These are phyloP conservation scores for Isabelozyma rhagii DNA, from an alignment of 805 yeast species.

Conservation along the genomic window DNA sequence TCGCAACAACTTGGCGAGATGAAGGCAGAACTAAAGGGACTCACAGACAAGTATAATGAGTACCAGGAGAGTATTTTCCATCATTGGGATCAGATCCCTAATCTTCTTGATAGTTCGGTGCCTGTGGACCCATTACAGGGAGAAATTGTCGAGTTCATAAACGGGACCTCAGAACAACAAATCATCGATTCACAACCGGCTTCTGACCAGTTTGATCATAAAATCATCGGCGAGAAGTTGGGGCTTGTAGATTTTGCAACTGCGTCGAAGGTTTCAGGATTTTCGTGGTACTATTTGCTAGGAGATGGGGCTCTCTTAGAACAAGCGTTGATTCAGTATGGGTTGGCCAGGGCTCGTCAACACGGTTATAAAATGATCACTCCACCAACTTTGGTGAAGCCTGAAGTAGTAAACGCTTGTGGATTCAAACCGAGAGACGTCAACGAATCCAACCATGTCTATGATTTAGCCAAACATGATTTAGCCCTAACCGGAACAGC, in stretches of 20 bases:
- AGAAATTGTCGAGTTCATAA: slow-evolving; percentile 49
- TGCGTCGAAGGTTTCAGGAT: slow-evolving; percentile 75
- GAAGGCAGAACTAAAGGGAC: slow-evolving; percentile 21
- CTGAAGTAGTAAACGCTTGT: slow-evolving; percentile 79
- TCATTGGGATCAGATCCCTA: slow-evolving; percentile 58
- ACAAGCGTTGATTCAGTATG: slow-evolving; percentile 83
- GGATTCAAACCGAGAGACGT: slow-evolving; percentile 93
- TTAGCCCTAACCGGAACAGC: slow-evolving; percentile 89
- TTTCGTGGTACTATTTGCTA: slow-evolving; percentile 82
- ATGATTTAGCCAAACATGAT: slow-evolving; percentile 52
- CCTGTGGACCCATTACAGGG: slow-evolving; percentile 37
- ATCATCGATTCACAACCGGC: slow-evolving; percentile 2
- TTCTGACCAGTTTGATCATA: slow-evolving; percentile 51
- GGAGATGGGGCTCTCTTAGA: slow-evolving; percentile 88
- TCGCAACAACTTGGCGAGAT: slow-evolving; percentile 17
- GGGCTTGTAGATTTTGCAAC: slow-evolving; percentile 65
- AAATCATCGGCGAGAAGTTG: slow-evolving; percentile 63
- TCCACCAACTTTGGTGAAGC: slow-evolving; percentile 85
- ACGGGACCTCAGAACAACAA: slow-evolving; percentile 34
- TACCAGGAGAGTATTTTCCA: slow-evolving; percentile 35
- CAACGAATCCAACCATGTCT: slow-evolving; percentile 82
- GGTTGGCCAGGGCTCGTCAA: slow-evolving; percentile 61
- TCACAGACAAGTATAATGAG: slow-evolving; percentile 19
- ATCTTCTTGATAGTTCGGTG: slow-evolving; percentile 51
- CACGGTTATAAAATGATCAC: slow-evolving; percentile 66